These are phyloP conservation scores for Mallotus nudiflorus DNA, from an alignment of 345 rosid genomes.

Conservation along the genomic window DNA sequence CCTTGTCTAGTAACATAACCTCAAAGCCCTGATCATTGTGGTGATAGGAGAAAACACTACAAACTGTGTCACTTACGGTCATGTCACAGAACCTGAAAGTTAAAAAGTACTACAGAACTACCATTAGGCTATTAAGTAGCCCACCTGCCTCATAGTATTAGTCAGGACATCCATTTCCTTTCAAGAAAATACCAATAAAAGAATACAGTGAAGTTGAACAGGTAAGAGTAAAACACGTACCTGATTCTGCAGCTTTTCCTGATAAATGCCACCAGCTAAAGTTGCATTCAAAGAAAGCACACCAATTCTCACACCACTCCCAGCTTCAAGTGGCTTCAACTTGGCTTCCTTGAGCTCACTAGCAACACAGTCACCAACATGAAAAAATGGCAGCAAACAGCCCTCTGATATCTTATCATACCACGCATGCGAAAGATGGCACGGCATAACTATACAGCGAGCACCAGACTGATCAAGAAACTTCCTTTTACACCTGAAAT, in stretches of 20 bases:
- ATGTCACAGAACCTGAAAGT: neutral
- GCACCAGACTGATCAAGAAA: constrained; percentile 70
- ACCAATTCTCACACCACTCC: constrained; percentile 58
- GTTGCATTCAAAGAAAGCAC: constrained; percentile 48
- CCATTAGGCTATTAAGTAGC: too few relatives aligned
- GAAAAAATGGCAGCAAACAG: constrained; percentile 53
- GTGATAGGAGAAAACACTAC: neutral
- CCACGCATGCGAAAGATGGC: constrained; percentile 63
- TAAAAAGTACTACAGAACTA: neutral
- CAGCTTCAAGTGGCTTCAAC: constrained; percentile 67
- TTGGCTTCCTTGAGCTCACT: constrained; percentile 56
- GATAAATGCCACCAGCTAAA: constrained; percentile 49
- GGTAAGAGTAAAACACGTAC: constrained; percentile 19
- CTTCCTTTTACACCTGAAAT: constrained; percentile 46
- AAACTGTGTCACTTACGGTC: neutral
- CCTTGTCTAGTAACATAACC: constrained; percentile 64
- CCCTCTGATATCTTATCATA: constrained; percentile 51
- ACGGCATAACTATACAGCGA: constrained; percentile 61
- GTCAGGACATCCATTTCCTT: too few relatives aligned
- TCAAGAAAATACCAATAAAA: neutral
- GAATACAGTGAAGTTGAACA: too few relatives aligned
- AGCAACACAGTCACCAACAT: constrained; percentile 64
- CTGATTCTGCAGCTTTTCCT: constrained; percentile 58
- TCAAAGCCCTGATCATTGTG: constrained; percentile 54
- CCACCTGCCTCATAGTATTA: too few relatives aligned